Percentiles rank a stretch among this genome's conserved stretches.
Conservation (phyloP, 1,284 basidiomycete species). For the Ustilago hordei region DNA sequence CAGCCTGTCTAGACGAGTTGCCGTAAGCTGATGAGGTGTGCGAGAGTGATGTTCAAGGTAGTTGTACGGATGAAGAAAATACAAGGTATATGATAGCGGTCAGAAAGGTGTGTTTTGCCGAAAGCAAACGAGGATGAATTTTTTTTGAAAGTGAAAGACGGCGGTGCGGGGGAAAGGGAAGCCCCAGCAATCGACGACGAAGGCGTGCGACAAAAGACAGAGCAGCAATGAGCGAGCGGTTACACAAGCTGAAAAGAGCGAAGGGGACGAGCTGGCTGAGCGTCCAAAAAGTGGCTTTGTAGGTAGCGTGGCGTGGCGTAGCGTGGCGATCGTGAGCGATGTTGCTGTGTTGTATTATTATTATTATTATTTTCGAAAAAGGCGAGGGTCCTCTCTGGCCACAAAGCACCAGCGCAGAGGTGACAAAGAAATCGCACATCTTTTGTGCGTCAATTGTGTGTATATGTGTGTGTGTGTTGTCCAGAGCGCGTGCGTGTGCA, state of each 20-base stretch:
- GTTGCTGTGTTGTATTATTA: slow-evolving; percentile 11
- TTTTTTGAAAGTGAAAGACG: not conserved
- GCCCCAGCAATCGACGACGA: slow-evolving; percentile 1
- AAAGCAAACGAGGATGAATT: not conserved
- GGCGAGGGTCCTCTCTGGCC: not conserved
- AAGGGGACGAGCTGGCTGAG: not conserved
- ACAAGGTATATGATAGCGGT: not conserved
- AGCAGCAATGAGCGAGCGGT: not conserved
- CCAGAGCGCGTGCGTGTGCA: slow-evolving; percentile 10
- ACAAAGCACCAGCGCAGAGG: slow-evolving; percentile 4
- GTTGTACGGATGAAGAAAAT: not conserved
- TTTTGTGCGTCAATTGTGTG: not conserved
- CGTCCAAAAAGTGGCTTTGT: slow-evolving; percentile 1
- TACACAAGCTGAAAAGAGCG: not conserved
- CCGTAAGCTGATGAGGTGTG: slow-evolving; percentile 24
- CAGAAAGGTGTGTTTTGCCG: slow-evolving; percentile 5
- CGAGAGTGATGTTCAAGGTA: not conserved
- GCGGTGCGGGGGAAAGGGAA: slow-evolving; percentile 2
- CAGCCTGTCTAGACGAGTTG: slow-evolving; percentile 35
- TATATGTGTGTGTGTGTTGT: not conserved
- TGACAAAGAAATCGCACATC: not conserved
- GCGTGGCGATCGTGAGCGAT: slow-evolving; percentile 31
- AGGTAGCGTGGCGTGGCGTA: not conserved
- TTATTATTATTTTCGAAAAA: no score
- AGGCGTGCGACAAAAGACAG: not conserved